A percentile compares a stretch with the other conserved stretches of the same genome.
Evolutionary conservation across 768 basidiomycete genomes (phyloP).

Genomic region (Suillus subalutaceus): DNA sequence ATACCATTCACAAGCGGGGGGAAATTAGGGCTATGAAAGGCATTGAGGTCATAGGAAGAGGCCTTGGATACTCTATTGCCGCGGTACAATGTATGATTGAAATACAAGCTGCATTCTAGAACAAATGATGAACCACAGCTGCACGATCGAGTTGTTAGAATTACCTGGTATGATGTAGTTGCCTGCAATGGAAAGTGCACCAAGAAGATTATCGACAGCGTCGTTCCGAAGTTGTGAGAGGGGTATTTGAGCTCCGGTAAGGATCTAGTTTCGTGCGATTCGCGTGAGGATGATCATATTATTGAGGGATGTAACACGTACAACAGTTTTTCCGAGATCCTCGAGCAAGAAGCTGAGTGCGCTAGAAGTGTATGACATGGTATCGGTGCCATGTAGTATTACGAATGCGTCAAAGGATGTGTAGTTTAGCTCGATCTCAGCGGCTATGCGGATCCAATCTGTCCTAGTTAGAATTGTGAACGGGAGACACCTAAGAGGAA

Average conservation of each 20-base stretch:
- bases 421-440: constrained; percentile 94
- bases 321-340: constrained; percentile 90
- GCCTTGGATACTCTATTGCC: constrained; percentile 84
- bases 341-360: constrained; percentile 91
- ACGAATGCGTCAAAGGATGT: constrained; percentile 86
- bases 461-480: constrained; percentile 17
- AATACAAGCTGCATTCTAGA: constrained; percentile 85
- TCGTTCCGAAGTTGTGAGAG: constrained; percentile 91
- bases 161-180: constrained; percentile 90
- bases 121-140: neutral
- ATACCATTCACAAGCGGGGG: constrained; percentile 78
- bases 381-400: constrained; percentile 88
- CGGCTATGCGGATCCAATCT: constrained; percentile 92
- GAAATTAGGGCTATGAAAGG: constrained; percentile 87
- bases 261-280: constrained; percentile 52
- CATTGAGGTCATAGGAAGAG: constrained; percentile 82
- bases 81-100: constrained; percentile 86
- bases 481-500: constrained; percentile 5
- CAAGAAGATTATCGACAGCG: constrained; percentile 90
- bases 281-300: neutral
- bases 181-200: constrained; percentile 86
- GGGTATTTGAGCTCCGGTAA: constrained; percentile 94
- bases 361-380: constrained; percentile 88
- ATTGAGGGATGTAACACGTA: constrained; percentile 35
- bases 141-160: constrained; percentile 5